Conservation (phyloP, 2,329 filamentous ascomycete species). For the Sclerotinia spermophila region DNA sequence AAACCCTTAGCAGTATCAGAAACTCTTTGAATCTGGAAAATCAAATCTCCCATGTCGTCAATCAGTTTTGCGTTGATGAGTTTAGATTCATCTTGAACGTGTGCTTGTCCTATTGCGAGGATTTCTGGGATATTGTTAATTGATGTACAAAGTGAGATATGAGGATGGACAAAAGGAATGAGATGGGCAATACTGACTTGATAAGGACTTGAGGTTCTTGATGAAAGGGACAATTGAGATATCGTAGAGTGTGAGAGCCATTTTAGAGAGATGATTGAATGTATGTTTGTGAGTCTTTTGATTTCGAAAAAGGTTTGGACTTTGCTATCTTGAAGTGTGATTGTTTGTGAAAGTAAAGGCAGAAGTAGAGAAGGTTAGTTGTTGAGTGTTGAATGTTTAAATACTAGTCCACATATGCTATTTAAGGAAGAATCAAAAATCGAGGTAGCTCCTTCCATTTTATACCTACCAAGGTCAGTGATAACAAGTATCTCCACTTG, state of each 20-base stretch:
- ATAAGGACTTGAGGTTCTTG: slow-evolving; percentile 2
- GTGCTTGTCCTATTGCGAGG: not conserved
- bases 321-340: not conserved
- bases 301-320: not conserved
- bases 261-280: not conserved
- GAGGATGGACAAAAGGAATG: too few species aligned
- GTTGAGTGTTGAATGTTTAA: not conserved
- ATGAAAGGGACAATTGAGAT: slow-evolving; percentile 1
- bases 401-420: too few species aligned
- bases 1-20: slow-evolving; percentile 43
- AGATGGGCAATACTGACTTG: slow-evolving; percentile 1
- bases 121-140: slow-evolving; percentile 1
- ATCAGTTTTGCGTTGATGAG: slow-evolving; percentile 40
- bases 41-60: slow-evolving; percentile 48
- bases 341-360: not conserved
- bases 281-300: not conserved
- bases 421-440: too few species aligned
- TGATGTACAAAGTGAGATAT: not conserved
- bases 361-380: not conserved
- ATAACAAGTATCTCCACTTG: not conserved
- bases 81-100: slow-evolving; percentile 14
- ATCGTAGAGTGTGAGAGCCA: slow-evolving; percentile 16
- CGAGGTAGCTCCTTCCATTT: not conserved
- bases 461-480: not conserved
- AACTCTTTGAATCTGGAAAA: slow-evolving; percentile 46